These are phyloP conservation scores for Zychaea mexicana DNA, from an alignment of 371 early-diverging fungal genomes.

Conservation along the genomic window DNA sequence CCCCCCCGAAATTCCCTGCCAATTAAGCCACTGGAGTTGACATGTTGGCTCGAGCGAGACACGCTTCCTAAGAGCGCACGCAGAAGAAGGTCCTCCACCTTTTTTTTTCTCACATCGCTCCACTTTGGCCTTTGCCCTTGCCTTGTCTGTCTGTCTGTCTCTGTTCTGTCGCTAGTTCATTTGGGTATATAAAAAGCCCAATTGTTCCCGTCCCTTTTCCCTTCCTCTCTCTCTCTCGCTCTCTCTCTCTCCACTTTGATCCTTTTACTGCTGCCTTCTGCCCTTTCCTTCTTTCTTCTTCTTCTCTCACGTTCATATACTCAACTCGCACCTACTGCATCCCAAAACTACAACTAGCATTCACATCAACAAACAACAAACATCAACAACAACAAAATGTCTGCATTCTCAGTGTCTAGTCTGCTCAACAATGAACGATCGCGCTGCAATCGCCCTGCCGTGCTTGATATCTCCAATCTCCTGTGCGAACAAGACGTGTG, in stretches of 20 bases:
- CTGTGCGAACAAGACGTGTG: conserved; percentile 17
- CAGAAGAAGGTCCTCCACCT: not conserved
- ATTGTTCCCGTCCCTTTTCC: not conserved
- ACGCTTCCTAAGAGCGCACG: not conserved
- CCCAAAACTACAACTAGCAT: not conserved
- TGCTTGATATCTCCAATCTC: conserved; percentile 40
- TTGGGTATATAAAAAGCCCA: not conserved
- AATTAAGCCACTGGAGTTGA: conserved; percentile 2
- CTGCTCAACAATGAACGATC: not conserved
- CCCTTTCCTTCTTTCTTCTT: not conserved
- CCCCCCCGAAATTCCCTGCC: conserved; percentile 1
- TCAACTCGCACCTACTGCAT: not conserved
- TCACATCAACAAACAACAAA: not conserved
- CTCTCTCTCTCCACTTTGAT: not conserved
- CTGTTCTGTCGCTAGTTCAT: no score
- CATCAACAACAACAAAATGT: not conserved
- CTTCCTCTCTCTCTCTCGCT: not conserved
- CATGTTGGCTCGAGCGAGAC: conserved; percentile 14
- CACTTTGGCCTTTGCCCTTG: not conserved
- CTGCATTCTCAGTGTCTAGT: conserved; percentile 9
- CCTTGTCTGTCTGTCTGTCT: no score
- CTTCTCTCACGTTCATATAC: not conserved
- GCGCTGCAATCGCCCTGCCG: conserved; percentile 26
- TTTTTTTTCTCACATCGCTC: not conserved
- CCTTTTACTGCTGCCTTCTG: not conserved